A percentile compares a stretch with the other conserved stretches of the same genome.
Conservation (phyloP, 1,284 basidiomycete genomes). For the Ganoderma multipileum region DNA sequence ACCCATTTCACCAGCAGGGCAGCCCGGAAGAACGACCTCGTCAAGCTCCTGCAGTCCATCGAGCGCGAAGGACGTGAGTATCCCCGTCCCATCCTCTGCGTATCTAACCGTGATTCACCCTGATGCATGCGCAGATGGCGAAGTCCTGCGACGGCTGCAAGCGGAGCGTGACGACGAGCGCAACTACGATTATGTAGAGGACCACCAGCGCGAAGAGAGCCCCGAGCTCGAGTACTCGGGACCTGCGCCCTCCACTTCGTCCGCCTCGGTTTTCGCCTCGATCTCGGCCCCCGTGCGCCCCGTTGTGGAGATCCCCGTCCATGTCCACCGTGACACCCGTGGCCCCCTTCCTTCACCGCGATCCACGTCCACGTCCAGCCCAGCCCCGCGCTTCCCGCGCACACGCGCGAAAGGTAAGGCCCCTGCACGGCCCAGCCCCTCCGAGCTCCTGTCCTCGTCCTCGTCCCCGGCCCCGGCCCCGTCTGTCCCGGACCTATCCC, state of each 20-base stretch:
- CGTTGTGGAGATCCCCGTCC: constrained; percentile 17
- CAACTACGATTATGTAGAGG: not conserved
- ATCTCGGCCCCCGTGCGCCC: not conserved
- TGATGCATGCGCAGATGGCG: constrained; percentile 15
- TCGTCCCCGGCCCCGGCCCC: not conserved
- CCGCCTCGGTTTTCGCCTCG: not conserved
- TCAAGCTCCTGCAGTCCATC: constrained; percentile 23
- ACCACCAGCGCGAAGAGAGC: constrained; percentile 13
- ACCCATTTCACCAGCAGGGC: constrained; percentile 1
- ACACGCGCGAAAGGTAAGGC: not conserved
- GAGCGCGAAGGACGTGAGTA: constrained; percentile 28
- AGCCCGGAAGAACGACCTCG: constrained; percentile 18
- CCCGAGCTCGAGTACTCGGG: constrained; percentile 20
- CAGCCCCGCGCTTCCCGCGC: not conserved
- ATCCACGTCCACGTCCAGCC: constrained; percentile 2
- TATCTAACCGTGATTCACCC: not conserved
- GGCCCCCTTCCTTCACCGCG: not conserved
- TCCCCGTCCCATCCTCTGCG: not conserved
- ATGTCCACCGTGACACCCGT: too few species aligned
- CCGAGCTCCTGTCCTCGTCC: not conserved
- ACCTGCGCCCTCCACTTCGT: not conserved
- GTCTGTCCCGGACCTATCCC: not conserved
- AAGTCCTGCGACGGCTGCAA: constrained; percentile 18
- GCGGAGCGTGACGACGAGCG: not conserved
- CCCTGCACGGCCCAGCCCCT: constrained; percentile 2